Percentiles rank a stretch among this genome's conserved stretches.
phyloP scores from a whole-genome alignment of 2,329 filamentous ascomycete species.

The Ascochyta lentis region DNA sequence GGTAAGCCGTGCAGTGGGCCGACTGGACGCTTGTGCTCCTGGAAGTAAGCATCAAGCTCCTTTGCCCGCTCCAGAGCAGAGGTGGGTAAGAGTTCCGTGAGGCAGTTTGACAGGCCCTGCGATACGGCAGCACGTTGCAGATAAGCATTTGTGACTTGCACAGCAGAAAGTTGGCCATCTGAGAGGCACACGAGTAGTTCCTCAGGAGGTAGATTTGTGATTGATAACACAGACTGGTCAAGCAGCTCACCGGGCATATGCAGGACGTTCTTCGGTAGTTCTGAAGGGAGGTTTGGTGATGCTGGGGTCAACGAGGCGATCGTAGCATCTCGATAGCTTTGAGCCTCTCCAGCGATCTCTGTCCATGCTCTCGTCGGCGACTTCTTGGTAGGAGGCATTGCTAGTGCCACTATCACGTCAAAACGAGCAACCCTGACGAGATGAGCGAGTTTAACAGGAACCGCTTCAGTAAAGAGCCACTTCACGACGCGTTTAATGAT shows the following conservation, averaged over 20 bases:
- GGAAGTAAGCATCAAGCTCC: constrained; percentile 51
- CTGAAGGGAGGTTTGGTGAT: constrained; percentile 25
- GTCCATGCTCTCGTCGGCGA: constrained; percentile 28
- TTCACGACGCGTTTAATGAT: neutral
- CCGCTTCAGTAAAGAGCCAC: neutral
- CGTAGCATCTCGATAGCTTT: constrained; percentile 34
- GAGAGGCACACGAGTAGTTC: constrained; percentile 26
- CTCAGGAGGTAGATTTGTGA: constrained; percentile 31
- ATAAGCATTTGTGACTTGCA: constrained; percentile 34
- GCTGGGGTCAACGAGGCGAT: constrained; percentile 27
- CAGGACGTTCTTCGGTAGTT: constrained; percentile 31
- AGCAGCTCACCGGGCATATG: constrained; percentile 26
- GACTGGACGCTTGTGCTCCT: constrained; percentile 46
- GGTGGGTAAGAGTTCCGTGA: constrained; percentile 39
- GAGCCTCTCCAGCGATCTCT: constrained; percentile 35
- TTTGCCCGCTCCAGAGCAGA: constrained; percentile 49
- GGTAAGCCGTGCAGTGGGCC: constrained; percentile 61
- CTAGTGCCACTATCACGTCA: neutral
- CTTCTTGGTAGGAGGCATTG: constrained; percentile 5
- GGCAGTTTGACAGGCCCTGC: constrained; percentile 35
- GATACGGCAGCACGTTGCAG: constrained; percentile 35
- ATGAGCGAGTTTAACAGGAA: neutral
- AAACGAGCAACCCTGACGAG: too few species aligned
- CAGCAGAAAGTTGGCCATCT: constrained; percentile 30
- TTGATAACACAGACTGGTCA: constrained; percentile 17